These are phyloP conservation scores for Aureobasidium sp. DNA, from an alignment of 2,329 filamentous ascomycete genomes.

Conservation along the genomic window DNA sequence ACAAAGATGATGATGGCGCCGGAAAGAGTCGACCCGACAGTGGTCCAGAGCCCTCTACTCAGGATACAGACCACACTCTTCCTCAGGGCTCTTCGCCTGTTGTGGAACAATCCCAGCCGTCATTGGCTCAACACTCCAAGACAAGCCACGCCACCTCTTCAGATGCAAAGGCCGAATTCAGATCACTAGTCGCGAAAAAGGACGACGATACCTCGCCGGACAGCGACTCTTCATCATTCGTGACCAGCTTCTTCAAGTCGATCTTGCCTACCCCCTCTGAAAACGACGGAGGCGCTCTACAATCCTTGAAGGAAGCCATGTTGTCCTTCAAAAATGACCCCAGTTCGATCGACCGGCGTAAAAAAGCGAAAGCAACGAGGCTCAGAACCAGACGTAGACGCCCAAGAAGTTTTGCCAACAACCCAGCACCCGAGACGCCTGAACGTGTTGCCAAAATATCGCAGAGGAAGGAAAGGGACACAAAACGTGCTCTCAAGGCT, in stretches of 20 bases:
- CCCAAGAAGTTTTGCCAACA: background rate
- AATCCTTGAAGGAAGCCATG: constrained; percentile 11
- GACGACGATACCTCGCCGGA: background rate
- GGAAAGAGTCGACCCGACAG: too few species aligned
- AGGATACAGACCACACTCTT: too few species aligned
- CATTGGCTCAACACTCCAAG: too few species aligned
- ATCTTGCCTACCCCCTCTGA: background rate
- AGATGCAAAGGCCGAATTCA: too few species aligned
- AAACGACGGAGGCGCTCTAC: background rate
- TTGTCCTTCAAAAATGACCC: background rate
- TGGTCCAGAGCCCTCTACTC: too few species aligned
- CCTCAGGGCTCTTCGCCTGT: too few species aligned
- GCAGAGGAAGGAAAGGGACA: background rate
- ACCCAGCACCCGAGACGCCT: background rate
- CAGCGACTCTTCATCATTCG: background rate
- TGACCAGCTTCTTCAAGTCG: background rate
- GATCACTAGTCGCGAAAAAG: background rate
- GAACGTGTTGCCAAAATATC: background rate
- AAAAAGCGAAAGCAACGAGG: background rate
- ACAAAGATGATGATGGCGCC: too few species aligned
- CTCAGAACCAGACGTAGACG: background rate
- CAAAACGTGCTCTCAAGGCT: background rate
- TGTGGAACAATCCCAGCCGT: too few species aligned
- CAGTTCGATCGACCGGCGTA: background rate
- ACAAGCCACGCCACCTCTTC: too few species aligned